Evolutionary conservation across 257 asterid genomes (phyloP), one percentile per base, ranked within the genome.

Genomic region (Voacanga thouarsii): DNA sequence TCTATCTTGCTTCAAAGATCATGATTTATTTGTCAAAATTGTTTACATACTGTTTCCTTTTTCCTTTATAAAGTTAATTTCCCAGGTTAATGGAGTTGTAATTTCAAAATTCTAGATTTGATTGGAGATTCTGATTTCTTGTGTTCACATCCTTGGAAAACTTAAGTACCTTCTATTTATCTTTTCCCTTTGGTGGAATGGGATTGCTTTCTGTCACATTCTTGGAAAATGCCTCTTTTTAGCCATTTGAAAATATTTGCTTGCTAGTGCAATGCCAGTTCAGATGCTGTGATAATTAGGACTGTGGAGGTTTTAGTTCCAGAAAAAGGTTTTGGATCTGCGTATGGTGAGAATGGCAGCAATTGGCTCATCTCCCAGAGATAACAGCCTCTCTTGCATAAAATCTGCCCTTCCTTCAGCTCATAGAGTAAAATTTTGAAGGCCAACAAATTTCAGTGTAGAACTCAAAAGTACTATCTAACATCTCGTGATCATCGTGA

Each of bases 301-400:
- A 82, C 77, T 14, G 73, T 82, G 57, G 85, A 78, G 77, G 70
- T 85, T 77, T 60, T 63, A 60, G 87, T 89, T 57, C 81, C 89
- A 49, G 79, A 45, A 72, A 79, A 82, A 63, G 77, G 50, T 59
- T 79, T 89, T 69, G 77, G 77, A 41, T 78, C 79, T 67, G 87
- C 87, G 47, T 87, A 89, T 82, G 92, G 92, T 24, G 88, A 85
- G 72, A 76, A 82, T 14, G 88, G 89, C 59, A 79, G 83, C 89
- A 87, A 86, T 80, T 86, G 77, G 82, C 87, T 72, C 84, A 85
- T 37, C 68, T 87, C 60, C 85, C 79, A 85, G 90, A 87, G 92
- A 89, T 89, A 85, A 75, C n/a, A 26, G 33, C 63, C 37, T 33
- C 43, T 16, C 39, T 18, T 56, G 4, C 70, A 43, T 71, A 37